Evolutionary conservation across 768 basidiomycete genomes (phyloP), one percentile per base, ranked within the genome.

Genomic region (Crassisporium funariophilum): DNA sequence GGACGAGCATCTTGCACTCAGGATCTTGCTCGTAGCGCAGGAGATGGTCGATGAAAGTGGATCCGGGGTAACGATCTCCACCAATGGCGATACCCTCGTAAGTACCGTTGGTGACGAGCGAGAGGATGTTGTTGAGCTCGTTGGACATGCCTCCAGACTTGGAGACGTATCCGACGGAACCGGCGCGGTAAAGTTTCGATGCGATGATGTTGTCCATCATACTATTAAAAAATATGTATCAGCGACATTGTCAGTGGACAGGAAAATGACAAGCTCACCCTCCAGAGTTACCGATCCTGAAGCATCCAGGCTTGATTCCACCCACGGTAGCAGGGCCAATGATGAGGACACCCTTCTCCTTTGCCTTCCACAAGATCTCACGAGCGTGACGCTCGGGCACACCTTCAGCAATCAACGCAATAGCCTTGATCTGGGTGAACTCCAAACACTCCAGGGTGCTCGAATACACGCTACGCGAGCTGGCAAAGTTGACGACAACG

Each of bases 171-270:
- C 95, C 95, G 59, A 99, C 91, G 10, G 94, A 93, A 46, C 95
- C 95, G 20, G 94, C 76, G 61, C 95, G 93, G 82, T 98, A 99
- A 53, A 99, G 88, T 78, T 98, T 99, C 53, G 93, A 95, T 5
- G 95, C 76, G 64, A 98, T 97, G 74, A 98, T 95, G 79, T 98
- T 99, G 78, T 99, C 95, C 95, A 98, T 97, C 95, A 98, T 98
- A 63, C 91, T 87, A 50, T 16, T 13, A 19, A 9, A 22, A 44
- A 43, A 20, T 11, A 40, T 47, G 16, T 55, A 43, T 54, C 10
- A 47, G 46, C 7, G 13, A 37, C 7, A 12, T 25, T 17, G 20
- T 33, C 17, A 44, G 24, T 24, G 47, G 10, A 29, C 37, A 40
- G 42, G 21, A 5, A 35, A 12, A 20, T 36, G 21, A 19, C 25